A percentile compares a stretch with the other conserved stretches of the same genome.
Evolutionary conservation across 176 grass and related monocot species (phyloP).

Genomic region (Tillandsia fasciculata): DNA sequence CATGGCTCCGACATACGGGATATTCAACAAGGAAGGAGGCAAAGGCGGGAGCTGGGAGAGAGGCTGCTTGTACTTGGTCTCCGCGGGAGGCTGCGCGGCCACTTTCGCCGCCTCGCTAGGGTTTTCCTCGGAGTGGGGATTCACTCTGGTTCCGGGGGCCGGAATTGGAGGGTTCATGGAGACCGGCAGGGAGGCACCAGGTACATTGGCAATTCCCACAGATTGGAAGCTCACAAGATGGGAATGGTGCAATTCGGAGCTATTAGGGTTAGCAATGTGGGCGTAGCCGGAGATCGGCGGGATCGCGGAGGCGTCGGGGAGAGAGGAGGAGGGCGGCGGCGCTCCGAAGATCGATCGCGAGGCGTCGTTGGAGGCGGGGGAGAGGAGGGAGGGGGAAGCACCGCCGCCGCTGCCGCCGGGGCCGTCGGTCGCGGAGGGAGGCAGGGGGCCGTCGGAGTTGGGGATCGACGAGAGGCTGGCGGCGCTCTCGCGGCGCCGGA

Average conservation of each 20-base stretch:
- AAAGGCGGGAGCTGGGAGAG: conserved; percentile 89
- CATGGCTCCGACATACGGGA: conserved; percentile 16
- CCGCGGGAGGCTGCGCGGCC: conserved; percentile 25
- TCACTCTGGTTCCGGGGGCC: background rate
- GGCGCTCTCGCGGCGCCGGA: conserved; percentile 22
- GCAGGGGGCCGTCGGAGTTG: conserved; percentile 38
- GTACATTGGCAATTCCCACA: background rate
- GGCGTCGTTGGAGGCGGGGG: conserved; percentile 56
- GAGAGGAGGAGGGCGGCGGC: conserved; percentile 23
- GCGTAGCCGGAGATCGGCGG: background rate
- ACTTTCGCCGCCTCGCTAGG: conserved; percentile 27
- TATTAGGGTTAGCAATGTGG: too few species aligned
- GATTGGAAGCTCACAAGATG: background rate
- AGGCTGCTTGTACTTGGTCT: conserved; percentile 68
- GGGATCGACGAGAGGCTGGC: conserved; percentile 31
- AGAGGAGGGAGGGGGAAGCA: conserved; percentile 32
- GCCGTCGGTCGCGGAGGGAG: conserved; percentile 5
- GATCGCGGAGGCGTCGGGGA: conserved; percentile 23
- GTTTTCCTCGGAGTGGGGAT: conserved; percentile 24
- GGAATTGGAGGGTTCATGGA: conserved; percentile 20
- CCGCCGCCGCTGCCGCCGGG: conserved; percentile 18
- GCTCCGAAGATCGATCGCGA: conserved; percentile 36
- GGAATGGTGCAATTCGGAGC: conserved; percentile 2
- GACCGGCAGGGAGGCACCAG: background rate
- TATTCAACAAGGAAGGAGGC: conserved; percentile 71